Evolutionary conservation across 1,139 yeast species (phyloP).

Genomic region (Candida freyschussii): DNA sequence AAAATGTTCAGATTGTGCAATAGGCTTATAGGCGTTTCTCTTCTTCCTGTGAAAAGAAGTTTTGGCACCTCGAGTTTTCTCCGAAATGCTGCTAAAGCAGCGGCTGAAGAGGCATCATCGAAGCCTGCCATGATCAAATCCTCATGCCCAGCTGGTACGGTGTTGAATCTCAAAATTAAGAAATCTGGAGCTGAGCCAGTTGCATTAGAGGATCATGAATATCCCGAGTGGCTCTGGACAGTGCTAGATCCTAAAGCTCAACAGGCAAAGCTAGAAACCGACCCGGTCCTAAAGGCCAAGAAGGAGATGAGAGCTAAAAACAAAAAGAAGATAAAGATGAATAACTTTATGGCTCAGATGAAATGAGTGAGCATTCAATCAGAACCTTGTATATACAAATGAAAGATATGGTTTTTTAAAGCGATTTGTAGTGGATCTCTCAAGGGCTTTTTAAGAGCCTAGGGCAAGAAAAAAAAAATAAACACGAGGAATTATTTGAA

Average conservation of each 20-base stretch:
- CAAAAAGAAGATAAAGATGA: slow-evolving; percentile 66
- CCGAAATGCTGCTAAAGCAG: slow-evolving; percentile 14
- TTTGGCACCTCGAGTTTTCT: slow-evolving; percentile 14
- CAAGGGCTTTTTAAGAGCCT: no score
- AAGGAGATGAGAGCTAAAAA: slow-evolving; percentile 64
- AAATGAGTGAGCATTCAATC: no score
- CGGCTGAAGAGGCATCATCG: slow-evolving; percentile 8
- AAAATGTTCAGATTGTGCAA: background rate
- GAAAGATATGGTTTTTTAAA: no score
- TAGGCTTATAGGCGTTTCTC: no score
- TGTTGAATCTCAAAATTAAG: slow-evolving; percentile 67
- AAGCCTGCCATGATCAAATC: slow-evolving; percentile 29
- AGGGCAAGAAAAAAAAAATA: background rate
- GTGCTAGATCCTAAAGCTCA: slow-evolving; percentile 61
- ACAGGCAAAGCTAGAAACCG: slow-evolving; percentile 47
- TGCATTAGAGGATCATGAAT: slow-evolving; percentile 81
- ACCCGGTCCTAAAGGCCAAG: slow-evolving; percentile 64
- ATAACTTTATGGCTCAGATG: slow-evolving; percentile 65
- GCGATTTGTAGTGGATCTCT: no score
- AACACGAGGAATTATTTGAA: no score
- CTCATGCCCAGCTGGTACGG: slow-evolving; percentile 71
- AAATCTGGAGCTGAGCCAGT: slow-evolving; percentile 86
- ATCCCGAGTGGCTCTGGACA: slow-evolving; percentile 97
- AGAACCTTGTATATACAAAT: slow-evolving; percentile 4
- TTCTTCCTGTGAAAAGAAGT: background rate